Conservation (phyloP, 805 yeast species). For the Saturnispora hagleri region DNA sequence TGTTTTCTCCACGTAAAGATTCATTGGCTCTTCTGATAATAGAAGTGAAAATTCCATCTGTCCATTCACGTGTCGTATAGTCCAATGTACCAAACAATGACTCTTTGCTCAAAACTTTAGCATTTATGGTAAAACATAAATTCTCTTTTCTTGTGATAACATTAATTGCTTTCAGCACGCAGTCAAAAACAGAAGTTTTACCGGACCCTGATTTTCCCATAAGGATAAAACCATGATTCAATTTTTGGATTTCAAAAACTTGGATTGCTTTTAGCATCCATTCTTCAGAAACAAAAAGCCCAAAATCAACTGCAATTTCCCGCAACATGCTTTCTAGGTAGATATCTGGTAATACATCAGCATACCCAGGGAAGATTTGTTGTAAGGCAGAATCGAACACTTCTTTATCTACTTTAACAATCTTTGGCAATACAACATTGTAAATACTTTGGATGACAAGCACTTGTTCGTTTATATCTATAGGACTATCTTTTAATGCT, state of each 20-base stretch:
- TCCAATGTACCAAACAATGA: slow-evolving; percentile 65
- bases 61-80: slow-evolving; percentile 79
- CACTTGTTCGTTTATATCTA: slow-evolving; percentile 8
- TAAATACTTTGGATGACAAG: slow-evolving; percentile 43
- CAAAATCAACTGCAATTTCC: slow-evolving; percentile 24
- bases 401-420: slow-evolving; percentile 43
- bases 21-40: slow-evolving; percentile 49
- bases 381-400: slow-evolving; percentile 25
- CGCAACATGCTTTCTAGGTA: slow-evolving; percentile 13
- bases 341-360: slow-evolving; percentile 4
- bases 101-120: slow-evolving; percentile 64
- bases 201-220: slow-evolving; percentile 75
- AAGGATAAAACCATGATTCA: slow-evolving; percentile 73
- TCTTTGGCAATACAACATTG: slow-evolving; percentile 62
- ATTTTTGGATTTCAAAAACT: slow-evolving; percentile 46
- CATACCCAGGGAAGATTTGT: not conserved
- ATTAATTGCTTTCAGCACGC: slow-evolving; percentile 38
- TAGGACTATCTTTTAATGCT: not conserved
- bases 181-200: slow-evolving; percentile 47
- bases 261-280: slow-evolving; percentile 56
- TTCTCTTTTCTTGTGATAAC: slow-evolving; percentile 26
- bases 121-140: slow-evolving; percentile 46
- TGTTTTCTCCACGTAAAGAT: slow-evolving; percentile 49
- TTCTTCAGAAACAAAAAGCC: slow-evolving; percentile 26
- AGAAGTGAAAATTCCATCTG: slow-evolving; percentile 73